phyloP scores from a whole-genome alignment of 2,329 filamentous ascomycete species.

The Aurifilum marmelostoma region DNA sequence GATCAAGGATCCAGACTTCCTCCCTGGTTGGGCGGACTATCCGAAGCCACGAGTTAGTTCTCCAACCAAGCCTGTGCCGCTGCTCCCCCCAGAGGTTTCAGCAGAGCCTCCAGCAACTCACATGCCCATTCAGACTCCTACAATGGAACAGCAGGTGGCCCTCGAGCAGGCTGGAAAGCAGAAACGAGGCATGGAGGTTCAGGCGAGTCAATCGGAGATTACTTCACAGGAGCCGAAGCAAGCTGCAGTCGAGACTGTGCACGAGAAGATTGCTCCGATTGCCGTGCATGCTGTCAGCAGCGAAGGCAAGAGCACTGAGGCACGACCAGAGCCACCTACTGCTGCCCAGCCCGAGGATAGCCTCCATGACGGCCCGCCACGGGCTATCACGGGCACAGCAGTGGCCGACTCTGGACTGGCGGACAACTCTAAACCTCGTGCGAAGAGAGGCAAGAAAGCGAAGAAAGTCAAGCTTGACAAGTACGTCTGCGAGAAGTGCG shows the following conservation, averaged over 20 bases:
- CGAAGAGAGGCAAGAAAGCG: slow-evolving; percentile 8
- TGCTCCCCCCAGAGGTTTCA: not conserved
- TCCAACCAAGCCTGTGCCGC: not conserved
- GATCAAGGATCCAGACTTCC: slow-evolving; percentile 32
- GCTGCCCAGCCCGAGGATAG: not conserved
- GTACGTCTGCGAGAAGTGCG: slow-evolving; percentile 54
- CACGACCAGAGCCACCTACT: not conserved
- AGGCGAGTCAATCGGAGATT: not conserved
- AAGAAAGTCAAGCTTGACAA: slow-evolving; percentile 17
- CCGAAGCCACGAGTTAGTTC: slow-evolving; percentile 11
- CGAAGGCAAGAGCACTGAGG: not conserved
- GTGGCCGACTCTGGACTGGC: not conserved
- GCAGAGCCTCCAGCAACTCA: not conserved
- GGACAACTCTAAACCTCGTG: not conserved
- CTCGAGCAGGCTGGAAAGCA: not conserved
- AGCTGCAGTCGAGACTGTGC: not conserved
- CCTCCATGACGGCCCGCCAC: not conserved
- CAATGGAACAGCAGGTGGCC: not conserved
- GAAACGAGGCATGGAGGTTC: not conserved
- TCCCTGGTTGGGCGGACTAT: slow-evolving; percentile 26
- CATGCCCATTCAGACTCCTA: not conserved
- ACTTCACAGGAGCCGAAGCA: not conserved
- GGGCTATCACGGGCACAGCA: not conserved
- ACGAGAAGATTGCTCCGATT: not conserved
- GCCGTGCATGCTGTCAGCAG: not conserved